Conservation (phyloP, 306 rosid species). For the Crotalaria pallida region DNA sequence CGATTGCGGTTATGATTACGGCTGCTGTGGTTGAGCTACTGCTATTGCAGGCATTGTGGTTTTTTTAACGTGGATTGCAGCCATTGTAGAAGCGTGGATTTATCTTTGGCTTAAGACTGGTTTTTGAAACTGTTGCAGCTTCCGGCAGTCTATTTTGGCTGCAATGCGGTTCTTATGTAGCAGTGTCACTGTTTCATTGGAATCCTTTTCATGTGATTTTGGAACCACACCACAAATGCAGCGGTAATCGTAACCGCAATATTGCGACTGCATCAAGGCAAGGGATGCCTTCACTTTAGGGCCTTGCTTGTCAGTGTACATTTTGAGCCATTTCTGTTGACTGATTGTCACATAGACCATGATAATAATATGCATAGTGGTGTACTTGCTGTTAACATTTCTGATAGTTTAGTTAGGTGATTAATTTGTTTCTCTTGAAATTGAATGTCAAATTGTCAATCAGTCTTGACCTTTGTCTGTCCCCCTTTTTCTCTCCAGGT, state of each 20-base stretch:
- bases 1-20: neutral
- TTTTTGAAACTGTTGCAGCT: no score
- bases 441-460: neutral
- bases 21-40: no score
- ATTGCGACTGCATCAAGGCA: no score
- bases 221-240: neutral
- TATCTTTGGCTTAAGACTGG: no score
- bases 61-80: neutral
- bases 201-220: neutral
- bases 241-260: neutral
- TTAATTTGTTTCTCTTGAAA: neutral
- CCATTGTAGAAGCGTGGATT: neutral
- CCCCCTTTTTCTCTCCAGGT: slow-evolving; percentile 45
- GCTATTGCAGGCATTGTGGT: neutral
- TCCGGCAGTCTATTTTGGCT: no score
- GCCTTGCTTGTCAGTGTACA: neutral
- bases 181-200: neutral
- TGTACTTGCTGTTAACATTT: neutral
- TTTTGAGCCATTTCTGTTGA: neutral
- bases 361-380: slow-evolving; percentile 2
- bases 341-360: neutral
- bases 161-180: neutral
- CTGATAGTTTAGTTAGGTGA: neutral
- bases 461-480: slow-evolving; percentile 2
- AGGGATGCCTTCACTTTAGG: neutral